Percentiles rank a stretch among this genome's conserved stretches.
phyloP scores from a whole-genome alignment of 176 grass and related monocot genomes.

The Aegilops bicornis region DNA sequence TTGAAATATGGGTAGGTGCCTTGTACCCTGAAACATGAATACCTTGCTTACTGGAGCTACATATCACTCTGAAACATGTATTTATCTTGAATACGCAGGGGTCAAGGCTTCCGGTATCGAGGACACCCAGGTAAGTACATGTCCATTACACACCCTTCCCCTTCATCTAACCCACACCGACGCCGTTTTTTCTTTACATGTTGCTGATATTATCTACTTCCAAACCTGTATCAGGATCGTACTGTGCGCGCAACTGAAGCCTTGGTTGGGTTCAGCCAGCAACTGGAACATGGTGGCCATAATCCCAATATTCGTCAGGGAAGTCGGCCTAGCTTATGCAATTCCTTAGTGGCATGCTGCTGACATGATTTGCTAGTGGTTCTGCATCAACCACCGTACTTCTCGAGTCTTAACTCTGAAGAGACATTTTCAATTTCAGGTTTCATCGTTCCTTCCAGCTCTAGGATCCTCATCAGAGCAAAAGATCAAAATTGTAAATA shows the following conservation, averaged over 20 bases:
- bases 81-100: conserved; percentile 46
- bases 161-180: background rate
- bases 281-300: conserved; percentile 34
- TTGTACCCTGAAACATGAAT: background rate
- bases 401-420: background rate
- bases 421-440: conserved; percentile 24
- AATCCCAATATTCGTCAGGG: conserved; percentile 32
- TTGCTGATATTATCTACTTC: background rate
- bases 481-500: conserved; percentile 1
- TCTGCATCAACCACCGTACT: background rate
- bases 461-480: conserved; percentile 3
- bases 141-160: background rate
- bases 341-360: background rate
- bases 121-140: conserved; percentile 56
- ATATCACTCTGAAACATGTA: conserved; percentile 24
- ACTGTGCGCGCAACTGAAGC: conserved; percentile 51
- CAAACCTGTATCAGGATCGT: conserved; percentile 43
- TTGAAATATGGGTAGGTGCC: conserved; percentile 62
- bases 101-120: conserved; percentile 62
- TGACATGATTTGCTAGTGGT: background rate
- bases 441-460: background rate
- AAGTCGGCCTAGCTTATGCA: conserved; percentile 14
- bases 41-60: background rate
- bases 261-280: conserved; percentile 51
- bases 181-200: background rate